Evolutionary conservation across 2,329 filamentous ascomycete species (phyloP).

Genomic region (Fusarium nelsonii): DNA sequence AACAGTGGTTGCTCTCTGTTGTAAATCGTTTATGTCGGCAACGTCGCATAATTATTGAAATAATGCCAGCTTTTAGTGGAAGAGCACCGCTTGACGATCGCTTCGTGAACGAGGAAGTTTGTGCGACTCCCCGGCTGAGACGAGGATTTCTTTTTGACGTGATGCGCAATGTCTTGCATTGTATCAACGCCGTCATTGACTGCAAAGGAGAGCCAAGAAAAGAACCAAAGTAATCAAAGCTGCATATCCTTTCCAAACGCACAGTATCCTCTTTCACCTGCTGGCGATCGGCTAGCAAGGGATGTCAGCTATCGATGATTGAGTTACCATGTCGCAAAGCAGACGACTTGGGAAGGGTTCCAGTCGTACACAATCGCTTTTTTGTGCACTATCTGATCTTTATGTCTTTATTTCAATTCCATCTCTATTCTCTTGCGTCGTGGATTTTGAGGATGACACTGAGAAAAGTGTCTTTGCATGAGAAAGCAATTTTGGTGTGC

Average conservation of each 20-base stretch:
- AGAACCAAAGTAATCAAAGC: conserved; percentile 12
- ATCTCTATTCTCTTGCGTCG: neutral
- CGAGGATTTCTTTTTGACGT: conserved; percentile 8
- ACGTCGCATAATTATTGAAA: conserved; percentile 19
- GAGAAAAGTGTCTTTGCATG: conserved; percentile 21
- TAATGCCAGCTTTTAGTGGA: neutral
- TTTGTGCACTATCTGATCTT: neutral
- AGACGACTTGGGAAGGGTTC: neutral
- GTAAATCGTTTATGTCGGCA: neutral
- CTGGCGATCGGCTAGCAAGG: conserved; percentile 21
- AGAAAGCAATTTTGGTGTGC: conserved; percentile 33
- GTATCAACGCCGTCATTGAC: conserved; percentile 3
- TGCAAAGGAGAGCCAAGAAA: conserved; percentile 9
- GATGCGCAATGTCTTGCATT: conserved; percentile 25
- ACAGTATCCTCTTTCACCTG: conserved; percentile 12
- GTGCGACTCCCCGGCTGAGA: conserved; percentile 16
- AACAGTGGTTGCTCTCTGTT: neutral
- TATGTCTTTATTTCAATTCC: neutral
- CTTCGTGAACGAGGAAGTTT: conserved; percentile 3
- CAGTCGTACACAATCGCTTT: neutral
- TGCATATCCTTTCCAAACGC: conserved; percentile 24
- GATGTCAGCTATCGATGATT: conserved; percentile 1
- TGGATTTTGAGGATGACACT: neutral
- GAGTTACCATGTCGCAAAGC: conserved; percentile 4
- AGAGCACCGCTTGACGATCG: conserved; percentile 7